These are phyloP conservation scores for Auriscalpium orientale DNA, from an alignment of 768 basidiomycete species.

Conservation along the genomic window DNA sequence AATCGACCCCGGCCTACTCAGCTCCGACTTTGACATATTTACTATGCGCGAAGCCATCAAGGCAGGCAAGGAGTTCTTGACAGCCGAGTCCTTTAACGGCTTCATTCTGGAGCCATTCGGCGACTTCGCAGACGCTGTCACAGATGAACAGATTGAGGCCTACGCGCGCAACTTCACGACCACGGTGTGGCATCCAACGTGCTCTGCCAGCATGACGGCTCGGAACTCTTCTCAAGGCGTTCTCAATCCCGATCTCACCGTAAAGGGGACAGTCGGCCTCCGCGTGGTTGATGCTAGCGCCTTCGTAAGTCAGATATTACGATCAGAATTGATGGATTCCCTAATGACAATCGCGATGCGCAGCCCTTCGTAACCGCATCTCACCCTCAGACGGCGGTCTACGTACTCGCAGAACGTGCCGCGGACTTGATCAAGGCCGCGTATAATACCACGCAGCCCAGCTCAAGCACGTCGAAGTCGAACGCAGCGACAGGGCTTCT, in stretches of 20 bases:
- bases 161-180: background rate
- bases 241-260: constrained; percentile 12
- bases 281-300: constrained; percentile 13
- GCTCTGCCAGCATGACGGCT: background rate
- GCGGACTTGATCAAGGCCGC: too few species aligned
- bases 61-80: constrained; percentile 20
- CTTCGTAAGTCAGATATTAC: constrained; percentile 2
- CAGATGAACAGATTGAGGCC: constrained; percentile 9
- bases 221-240: background rate
- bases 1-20: constrained; percentile 43
- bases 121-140: constrained; percentile 4
- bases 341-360: too few species aligned
- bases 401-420: too few species aligned
- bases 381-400: too few species aligned
- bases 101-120: constrained; percentile 20
- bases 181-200: constrained; percentile 4
- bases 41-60: constrained; percentile 24
- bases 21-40: constrained; percentile 24
- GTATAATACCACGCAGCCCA: too few species aligned
- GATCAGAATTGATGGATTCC: too few species aligned
- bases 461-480: too few species aligned
- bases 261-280: constrained; percentile 11
- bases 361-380: too few species aligned
- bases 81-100: constrained; percentile 22
- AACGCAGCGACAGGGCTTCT: too few species aligned